A percentile compares a stretch with the other conserved stretches of the same genome.
Conservation (phyloP, 2,329 filamentous ascomycete genomes). For the Verticillium nonalfalfae region DNA sequence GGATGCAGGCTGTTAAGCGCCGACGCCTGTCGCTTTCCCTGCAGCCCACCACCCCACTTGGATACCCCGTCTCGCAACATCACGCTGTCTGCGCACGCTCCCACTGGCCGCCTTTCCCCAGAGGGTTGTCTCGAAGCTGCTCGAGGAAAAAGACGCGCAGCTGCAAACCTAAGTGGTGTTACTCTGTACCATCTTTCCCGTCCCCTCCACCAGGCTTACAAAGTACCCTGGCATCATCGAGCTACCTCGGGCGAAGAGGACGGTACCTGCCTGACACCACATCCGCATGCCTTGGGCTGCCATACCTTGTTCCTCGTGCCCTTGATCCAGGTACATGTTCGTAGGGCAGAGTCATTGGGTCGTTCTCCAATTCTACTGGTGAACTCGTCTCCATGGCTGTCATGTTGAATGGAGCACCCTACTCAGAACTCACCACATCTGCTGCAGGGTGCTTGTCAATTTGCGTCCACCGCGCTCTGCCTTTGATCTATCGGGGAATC, state of each 20-base stretch:
- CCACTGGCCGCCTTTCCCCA: constrained; percentile 20
- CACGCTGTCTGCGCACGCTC: constrained; percentile 15
- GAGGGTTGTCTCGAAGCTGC: background rate
- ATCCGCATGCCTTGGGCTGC: background rate
- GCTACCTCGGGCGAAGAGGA: background rate
- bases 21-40: constrained; percentile 44
- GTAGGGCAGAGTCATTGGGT: background rate
- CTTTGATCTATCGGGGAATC: background rate
- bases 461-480: background rate
- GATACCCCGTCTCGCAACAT: constrained; percentile 18
- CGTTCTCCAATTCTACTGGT: background rate
- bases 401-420: background rate
- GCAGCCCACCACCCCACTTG: constrained; percentile 32
- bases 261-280: background rate
- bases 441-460: background rate
- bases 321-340: background rate
- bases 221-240: background rate
- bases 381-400: background rate
- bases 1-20: constrained; percentile 48
- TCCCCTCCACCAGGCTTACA: background rate
- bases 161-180: constrained; percentile 23
- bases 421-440: background rate
- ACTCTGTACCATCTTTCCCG: constrained; percentile 12
- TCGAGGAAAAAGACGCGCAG: constrained; percentile 26
- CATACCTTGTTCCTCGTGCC: background rate